Evolutionary conservation across 2,329 filamentous ascomycete species (phyloP), one percentile per base, ranked within the genome.

Genomic region (Sporothrix luriei): DNA sequence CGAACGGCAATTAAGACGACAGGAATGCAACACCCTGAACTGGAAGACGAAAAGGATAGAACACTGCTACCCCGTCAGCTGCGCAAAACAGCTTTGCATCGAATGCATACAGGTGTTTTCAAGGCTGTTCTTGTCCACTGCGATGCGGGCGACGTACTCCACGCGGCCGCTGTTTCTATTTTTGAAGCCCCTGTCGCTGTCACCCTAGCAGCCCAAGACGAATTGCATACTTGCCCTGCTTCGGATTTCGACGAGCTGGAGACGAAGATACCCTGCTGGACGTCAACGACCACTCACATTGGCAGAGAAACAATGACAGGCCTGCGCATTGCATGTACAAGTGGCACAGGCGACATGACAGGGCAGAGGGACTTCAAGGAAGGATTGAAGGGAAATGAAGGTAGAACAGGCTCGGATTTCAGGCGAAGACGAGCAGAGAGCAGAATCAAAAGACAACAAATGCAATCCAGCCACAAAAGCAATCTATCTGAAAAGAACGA

Each of bases 11-110:
- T 48, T 29, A 49, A 55, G 33, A 66, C 46, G 48, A 54, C 11
- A 38, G 54, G 64, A 54, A n/a, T 54, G 48, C 62, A 21, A 51
- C 54, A 21, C 24, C 26, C 4, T 16, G 2, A 16, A 43, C 40
- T 49, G 48, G n/a, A 46, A 46, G 26, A 16, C 38, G 19, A 57
- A 57, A 33, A 57, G 54, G 3, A 14, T 10, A 21, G 19, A 57
- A 57, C 54, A 40, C 29, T 21, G 38, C 38, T 26, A 46, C 57
- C 38, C 38, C 19, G 16, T 14, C 33, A 54, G 64, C 49, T 54
- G 64, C 64, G 48, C 64, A 66, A 66, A 66, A 38, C 61, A 49
- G 1, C 11, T 11, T 21, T 49, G 14, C 61, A 64, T 49, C 61
- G 61, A 48, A 49, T 40, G 61, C 43, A 21, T 49, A 33, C 61